Conservation (phyloP, 1,284 basidiomycete species). For the Caloboletus inedulis region DNA sequence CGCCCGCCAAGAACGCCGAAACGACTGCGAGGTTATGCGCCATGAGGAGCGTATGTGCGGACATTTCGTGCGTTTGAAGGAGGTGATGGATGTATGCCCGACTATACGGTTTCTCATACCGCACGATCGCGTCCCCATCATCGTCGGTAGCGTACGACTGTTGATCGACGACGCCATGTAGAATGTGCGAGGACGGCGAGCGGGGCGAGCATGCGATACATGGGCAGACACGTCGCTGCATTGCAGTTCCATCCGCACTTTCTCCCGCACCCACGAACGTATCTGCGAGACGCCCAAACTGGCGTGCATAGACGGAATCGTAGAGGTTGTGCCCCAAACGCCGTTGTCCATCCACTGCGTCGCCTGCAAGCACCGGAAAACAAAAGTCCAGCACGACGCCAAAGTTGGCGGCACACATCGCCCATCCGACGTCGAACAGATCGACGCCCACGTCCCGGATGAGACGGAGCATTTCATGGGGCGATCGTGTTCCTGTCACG, state of each 20-base stretch:
- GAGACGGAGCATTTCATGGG: slow-evolving; percentile 70
- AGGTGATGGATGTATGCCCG: slow-evolving; percentile 82
- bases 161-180: slow-evolving; percentile 50
- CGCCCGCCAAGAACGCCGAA: slow-evolving; percentile 57
- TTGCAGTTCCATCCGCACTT: neutral
- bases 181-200: slow-evolving; percentile 37
- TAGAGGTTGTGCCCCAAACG: slow-evolving; percentile 74
- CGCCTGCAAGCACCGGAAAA: slow-evolving; percentile 53
- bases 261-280: slow-evolving; percentile 35
- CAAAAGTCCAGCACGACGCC: slow-evolving; percentile 75
- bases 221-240: slow-evolving; percentile 38
- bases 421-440: slow-evolving; percentile 71
- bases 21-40: slow-evolving; percentile 72
- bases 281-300: slow-evolving; percentile 55
- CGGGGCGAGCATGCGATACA: slow-evolving; percentile 65
- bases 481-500: slow-evolving; percentile 54
- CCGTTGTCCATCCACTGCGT: slow-evolving; percentile 26
- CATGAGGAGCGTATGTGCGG: slow-evolving; percentile 66
- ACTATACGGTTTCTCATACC: slow-evolving; percentile 40
- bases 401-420: slow-evolving; percentile 56
- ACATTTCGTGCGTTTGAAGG: slow-evolving; percentile 84
- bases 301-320: slow-evolving; percentile 49
- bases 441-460: slow-evolving; percentile 67
- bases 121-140: neutral
- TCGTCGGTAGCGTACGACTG: slow-evolving; percentile 9